Conservation (phyloP, 352 stramenopile genomes). For the Discostella stelligera region DNA sequence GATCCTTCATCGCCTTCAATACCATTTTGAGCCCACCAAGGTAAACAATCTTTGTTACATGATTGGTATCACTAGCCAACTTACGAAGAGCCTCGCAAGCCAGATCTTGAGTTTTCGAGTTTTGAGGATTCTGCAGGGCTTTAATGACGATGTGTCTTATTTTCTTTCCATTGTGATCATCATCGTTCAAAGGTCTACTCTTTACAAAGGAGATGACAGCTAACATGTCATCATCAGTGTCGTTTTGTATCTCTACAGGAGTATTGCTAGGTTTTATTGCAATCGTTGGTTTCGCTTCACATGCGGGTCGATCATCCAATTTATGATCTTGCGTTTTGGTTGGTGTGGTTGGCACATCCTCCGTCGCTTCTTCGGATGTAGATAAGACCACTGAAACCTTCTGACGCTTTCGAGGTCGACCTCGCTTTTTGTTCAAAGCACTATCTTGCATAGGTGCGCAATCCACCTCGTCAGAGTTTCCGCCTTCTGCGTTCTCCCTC, state of each 20-base stretch:
- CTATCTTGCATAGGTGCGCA: neutral
- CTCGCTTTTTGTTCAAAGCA: neutral
- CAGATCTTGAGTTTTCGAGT: slow-evolving; percentile 22
- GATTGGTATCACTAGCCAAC: slow-evolving; percentile 22
- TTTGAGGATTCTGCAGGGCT: slow-evolving; percentile 14
- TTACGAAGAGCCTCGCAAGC: slow-evolving; percentile 22
- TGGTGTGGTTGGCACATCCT: no score
- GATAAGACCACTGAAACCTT: neutral
- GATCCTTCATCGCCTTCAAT: slow-evolving; percentile 31
- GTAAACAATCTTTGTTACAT: slow-evolving; percentile 29
- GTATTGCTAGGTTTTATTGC: no score
- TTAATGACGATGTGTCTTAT: slow-evolving; percentile 29
- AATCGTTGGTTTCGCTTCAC: no score
- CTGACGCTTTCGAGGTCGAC: slow-evolving; percentile 3
- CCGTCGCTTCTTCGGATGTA: neutral
- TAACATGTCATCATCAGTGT: no score
- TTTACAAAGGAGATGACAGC: slow-evolving; percentile 7
- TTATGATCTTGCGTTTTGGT: no score
- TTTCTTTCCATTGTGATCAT: slow-evolving; percentile 35
- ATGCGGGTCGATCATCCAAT: no score
- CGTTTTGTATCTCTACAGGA: no score
- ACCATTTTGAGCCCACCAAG: slow-evolving; percentile 33
- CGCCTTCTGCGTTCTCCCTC: neutral
- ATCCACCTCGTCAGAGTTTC: neutral
- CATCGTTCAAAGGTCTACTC: slow-evolving; percentile 22